A percentile compares a stretch with the other conserved stretches of the same genome.
phyloP scores from a whole-genome alignment of 805 yeast species.

The Clavispora vitiphila region DNA sequence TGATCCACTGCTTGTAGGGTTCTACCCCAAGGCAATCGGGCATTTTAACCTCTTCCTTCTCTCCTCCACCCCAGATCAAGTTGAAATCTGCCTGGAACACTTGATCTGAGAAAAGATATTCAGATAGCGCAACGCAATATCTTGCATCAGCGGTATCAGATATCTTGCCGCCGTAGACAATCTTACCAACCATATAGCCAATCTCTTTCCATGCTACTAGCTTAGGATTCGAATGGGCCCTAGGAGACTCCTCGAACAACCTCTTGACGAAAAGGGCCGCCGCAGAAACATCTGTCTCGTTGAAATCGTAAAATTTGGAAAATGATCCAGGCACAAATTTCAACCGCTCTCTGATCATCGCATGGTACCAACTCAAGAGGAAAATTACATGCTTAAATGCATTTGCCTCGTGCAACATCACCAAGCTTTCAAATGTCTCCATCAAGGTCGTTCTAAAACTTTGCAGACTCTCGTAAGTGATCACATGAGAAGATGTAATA shows the following conservation, averaged over 20 bases:
- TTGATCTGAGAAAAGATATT: conserved; percentile 30
- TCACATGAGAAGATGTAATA: conserved; percentile 47
- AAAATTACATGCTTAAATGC: conserved; percentile 48
- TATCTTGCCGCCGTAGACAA: conserved; percentile 66
- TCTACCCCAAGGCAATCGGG: conserved; percentile 44
- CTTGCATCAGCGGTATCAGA: conserved; percentile 37
- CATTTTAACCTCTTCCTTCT: conserved; percentile 19
- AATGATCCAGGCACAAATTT: conserved; percentile 64
- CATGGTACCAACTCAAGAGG: conserved; percentile 66
- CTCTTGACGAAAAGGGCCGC: conserved; percentile 42
- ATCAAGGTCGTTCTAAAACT: conserved; percentile 49
- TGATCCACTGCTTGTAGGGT: conserved; percentile 46
- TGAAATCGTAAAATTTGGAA: conserved; percentile 58
- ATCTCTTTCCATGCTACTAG: conserved; percentile 53
- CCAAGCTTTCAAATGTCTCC: conserved; percentile 28
- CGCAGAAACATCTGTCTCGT: conserved; percentile 61
- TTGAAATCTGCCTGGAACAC: conserved; percentile 42
- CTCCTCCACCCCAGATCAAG: conserved; percentile 26
- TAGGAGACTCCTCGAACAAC: conserved; percentile 22
- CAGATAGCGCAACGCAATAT: conserved; percentile 30
- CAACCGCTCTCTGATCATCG: conserved; percentile 53
- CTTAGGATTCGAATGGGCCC: conserved; percentile 10
- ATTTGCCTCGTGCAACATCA: conserved; percentile 15
- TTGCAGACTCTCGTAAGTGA: conserved; percentile 58
- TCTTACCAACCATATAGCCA: conserved; percentile 43